Conservation (phyloP, 2,329 filamentous ascomycete species). For the Zelopaecilomyces penicillatus region DNA sequence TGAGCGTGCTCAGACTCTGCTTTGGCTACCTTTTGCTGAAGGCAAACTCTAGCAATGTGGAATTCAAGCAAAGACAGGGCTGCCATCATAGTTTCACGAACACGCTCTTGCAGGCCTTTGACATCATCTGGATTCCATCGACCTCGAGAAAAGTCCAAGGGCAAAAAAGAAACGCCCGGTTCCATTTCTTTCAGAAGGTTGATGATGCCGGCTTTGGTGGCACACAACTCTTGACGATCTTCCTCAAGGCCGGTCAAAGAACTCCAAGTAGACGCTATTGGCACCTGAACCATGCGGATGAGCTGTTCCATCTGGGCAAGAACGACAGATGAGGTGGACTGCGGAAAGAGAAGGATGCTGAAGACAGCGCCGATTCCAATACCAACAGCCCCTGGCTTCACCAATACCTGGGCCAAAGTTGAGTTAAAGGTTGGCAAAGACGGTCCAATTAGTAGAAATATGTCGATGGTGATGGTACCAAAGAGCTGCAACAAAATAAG, state of each 20-base stretch:
- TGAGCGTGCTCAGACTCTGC: slow-evolving; percentile 8
- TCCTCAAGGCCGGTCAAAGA: slow-evolving; percentile 13
- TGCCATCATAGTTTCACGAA: slow-evolving; percentile 27
- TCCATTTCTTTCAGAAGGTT: slow-evolving; percentile 28
- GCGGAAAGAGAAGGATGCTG: slow-evolving; percentile 38
- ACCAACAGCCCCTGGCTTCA: slow-evolving; percentile 38
- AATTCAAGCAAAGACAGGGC: slow-evolving; percentile 33
- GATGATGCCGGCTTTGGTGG: slow-evolving; percentile 21
- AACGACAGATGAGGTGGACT: slow-evolving; percentile 38
- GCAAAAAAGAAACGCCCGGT: slow-evolving; percentile 34
- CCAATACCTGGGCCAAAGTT: slow-evolving; percentile 28
- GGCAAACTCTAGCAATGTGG: slow-evolving; percentile 25
- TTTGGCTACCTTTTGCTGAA: slow-evolving; percentile 7
- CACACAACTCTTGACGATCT: slow-evolving; percentile 22
- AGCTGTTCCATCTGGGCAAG: slow-evolving; percentile 25
- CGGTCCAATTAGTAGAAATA: slow-evolving; percentile 36
- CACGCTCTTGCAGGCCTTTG: slow-evolving; percentile 23
- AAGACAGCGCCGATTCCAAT: slow-evolving; percentile 36
- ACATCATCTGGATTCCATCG: slow-evolving; percentile 38
- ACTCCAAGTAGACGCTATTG: slow-evolving; percentile 22
- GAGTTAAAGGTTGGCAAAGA: slow-evolving; percentile 31
- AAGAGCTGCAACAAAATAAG: slow-evolving; percentile 36
- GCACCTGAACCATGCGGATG: slow-evolving; percentile 21
- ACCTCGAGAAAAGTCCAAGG: slow-evolving; percentile 37
- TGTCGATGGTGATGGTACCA: slow-evolving; percentile 36